These are phyloP conservation scores for Amniculicola lignicola DNA, from an alignment of 495 filamentous ascomycete genomes.

Conservation along the genomic window DNA sequence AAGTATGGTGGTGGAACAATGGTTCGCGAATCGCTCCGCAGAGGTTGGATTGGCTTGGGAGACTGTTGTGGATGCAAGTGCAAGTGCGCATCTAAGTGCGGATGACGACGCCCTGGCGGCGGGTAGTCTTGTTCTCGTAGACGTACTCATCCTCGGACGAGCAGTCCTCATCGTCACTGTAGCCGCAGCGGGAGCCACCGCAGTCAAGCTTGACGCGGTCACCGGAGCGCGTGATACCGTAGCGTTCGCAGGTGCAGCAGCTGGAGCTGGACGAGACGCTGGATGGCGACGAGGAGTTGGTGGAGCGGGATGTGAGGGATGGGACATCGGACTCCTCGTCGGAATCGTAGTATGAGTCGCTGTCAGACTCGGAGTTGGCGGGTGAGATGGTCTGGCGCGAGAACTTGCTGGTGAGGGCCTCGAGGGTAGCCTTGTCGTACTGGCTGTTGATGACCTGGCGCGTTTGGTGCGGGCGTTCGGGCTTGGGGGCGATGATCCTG, in stretches of 20 bases:
- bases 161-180: slow-evolving; percentile 64
- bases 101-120: slow-evolving; percentile 77
- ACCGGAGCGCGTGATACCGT: slow-evolving; percentile 90
- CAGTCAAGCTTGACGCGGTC: slow-evolving; percentile 93
- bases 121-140: slow-evolving; percentile 46
- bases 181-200: slow-evolving; percentile 79
- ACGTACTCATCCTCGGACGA: slow-evolving; percentile 41
- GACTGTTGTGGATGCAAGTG: not conserved
- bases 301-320: slow-evolving; percentile 66
- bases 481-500: slow-evolving; percentile 88
- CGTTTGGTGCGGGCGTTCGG: slow-evolving; percentile 78
- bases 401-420: slow-evolving; percentile 72
- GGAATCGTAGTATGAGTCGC: slow-evolving; percentile 58
- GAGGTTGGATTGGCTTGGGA: not conserved
- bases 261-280: slow-evolving; percentile 70
- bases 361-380: slow-evolving; percentile 50
- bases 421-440: slow-evolving; percentile 59
- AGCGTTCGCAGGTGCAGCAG: slow-evolving; percentile 84
- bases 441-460: slow-evolving; percentile 77
- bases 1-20: slow-evolving; percentile 9
- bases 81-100: slow-evolving; percentile 43
- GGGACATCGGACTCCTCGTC: slow-evolving; percentile 43
- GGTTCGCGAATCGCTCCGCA: not conserved
- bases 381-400: slow-evolving; percentile 61
- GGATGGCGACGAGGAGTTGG: slow-evolving; percentile 67